phyloP scores from a whole-genome alignment of 495 filamentous ascomycete species.

The Penicillium egyptiacum region DNA sequence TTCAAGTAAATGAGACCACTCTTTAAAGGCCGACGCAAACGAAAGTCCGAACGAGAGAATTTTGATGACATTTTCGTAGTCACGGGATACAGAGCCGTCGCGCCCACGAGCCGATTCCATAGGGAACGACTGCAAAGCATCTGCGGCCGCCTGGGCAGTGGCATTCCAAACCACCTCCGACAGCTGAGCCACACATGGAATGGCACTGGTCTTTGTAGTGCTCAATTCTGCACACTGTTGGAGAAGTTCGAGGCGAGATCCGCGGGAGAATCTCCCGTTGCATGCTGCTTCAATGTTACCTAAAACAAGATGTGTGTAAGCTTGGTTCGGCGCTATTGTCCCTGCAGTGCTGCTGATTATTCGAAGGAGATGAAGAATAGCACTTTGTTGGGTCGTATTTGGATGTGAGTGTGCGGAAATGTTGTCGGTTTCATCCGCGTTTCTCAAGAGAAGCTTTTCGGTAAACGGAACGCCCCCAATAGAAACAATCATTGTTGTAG shows the following conservation, averaged over 20 bases:
- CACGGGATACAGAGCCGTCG: slow-evolving; percentile 47
- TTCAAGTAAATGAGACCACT: slow-evolving; percentile 63
- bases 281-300: slow-evolving; percentile 44
- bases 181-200: slow-evolving; percentile 14
- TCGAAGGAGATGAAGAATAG: slow-evolving; percentile 45
- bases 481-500: slow-evolving; percentile 59
- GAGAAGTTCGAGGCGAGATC: slow-evolving; percentile 46
- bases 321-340: slow-evolving; percentile 23
- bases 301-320: slow-evolving; percentile 36
- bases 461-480: slow-evolving; percentile 76
- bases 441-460: slow-evolving; percentile 62
- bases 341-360: slow-evolving; percentile 28
- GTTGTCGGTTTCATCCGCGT: slow-evolving; percentile 38
- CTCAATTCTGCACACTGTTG: slow-evolving; percentile 41
- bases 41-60: slow-evolving; percentile 64
- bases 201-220: slow-evolving; percentile 10
- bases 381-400: slow-evolving; percentile 33
- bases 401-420: slow-evolving; percentile 47
- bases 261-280: slow-evolving; percentile 52
- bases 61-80: slow-evolving; percentile 68
- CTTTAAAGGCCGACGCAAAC: slow-evolving; percentile 40
- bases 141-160: slow-evolving; percentile 34
- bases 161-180: slow-evolving; percentile 37
- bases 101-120: slow-evolving; percentile 45
- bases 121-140: slow-evolving; percentile 40